Evolutionary conservation across 805 yeast species (phyloP).

Genomic region (Candida easanensis): DNA sequence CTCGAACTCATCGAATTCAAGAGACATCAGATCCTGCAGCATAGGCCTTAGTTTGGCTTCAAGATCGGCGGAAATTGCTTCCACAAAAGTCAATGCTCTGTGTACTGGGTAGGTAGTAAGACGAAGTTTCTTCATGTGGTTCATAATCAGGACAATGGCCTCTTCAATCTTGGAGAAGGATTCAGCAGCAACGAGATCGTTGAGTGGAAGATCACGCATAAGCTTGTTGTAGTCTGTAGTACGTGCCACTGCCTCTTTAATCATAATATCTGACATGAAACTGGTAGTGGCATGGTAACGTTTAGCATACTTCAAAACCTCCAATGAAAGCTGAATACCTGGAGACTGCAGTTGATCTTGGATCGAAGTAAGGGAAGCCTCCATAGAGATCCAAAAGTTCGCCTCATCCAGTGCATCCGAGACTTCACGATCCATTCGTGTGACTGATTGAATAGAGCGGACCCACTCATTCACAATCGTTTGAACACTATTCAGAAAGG

Average conservation of each 20-base stretch:
- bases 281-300: slow-evolving; percentile 78
- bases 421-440: slow-evolving; percentile 51
- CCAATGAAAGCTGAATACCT: slow-evolving; percentile 55
- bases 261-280: slow-evolving; percentile 67
- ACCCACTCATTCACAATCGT: slow-evolving; percentile 73
- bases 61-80: slow-evolving; percentile 59
- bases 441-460: slow-evolving; percentile 53
- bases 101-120: slow-evolving; percentile 59
- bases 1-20: slow-evolving; percentile 40
- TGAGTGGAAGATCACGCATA: slow-evolving; percentile 67
- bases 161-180: slow-evolving; percentile 42
- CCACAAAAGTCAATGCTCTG: slow-evolving; percentile 64
- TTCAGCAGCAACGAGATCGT: slow-evolving; percentile 49
- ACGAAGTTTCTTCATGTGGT: slow-evolving; percentile 62
- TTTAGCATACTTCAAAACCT: slow-evolving; percentile 63
- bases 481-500: slow-evolving; percentile 67
- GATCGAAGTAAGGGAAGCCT: slow-evolving; percentile 52
- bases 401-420: slow-evolving; percentile 60
- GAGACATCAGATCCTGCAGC: slow-evolving; percentile 43
- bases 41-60: slow-evolving; percentile 41
- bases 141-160: slow-evolving; percentile 48
- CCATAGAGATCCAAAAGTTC: slow-evolving; percentile 75
- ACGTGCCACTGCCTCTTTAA: slow-evolving; percentile 48
- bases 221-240: slow-evolving; percentile 60
- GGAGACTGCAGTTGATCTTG: slow-evolving; percentile 54